Evolutionary conservation across 805 yeast genomes (phyloP), one percentile per base, ranked within the genome.

Genomic region (Saccharomycopsis vini): DNA sequence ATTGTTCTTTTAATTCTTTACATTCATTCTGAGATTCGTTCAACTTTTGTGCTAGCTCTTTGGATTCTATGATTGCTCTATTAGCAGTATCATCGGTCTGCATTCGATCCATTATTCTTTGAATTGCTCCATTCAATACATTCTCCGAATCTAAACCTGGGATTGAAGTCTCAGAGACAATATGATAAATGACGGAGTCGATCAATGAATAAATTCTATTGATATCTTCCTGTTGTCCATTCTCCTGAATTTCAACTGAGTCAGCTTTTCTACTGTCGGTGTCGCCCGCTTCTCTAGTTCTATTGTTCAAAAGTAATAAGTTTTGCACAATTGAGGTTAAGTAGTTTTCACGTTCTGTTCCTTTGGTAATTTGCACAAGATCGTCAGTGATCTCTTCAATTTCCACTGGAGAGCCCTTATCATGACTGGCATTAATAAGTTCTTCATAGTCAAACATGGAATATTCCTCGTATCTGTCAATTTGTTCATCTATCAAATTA

Each of bases 51-150:
- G 70, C 66, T 33, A 79, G 70, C 36, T 69, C 74, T 54, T 71
- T 70, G 30, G 79, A 68, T 43, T 74, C 87, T 43, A 56, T 57
- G 43, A 66, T 71, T 49, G 95, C 94, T 47, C 82, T 71, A 42
- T 78, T 69, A 10, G 95, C 95, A 62, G 81, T 79, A 43, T 86
- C 95, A 58, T 90, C 96, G 0, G 95, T 84, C 52, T 79, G 79
- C 56, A 89, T 68, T 22, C 83, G 72, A 35, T 86, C 79, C 46
- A 77, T 68, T 37, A 90, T 65, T 44, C 77, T 68, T 54, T 84
- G 87, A 29, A 89, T 78, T 1, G 95, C 85, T 39, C 83, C 75
- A 42, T 81, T 84, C 51, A 86, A 69, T 13, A 85, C 77, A n/a
- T 79, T 68, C 42, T 73, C 72, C 2, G 73, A 68, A 46, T 71